Conservation (phyloP, 345 rosid species). For the Angophora floribunda region DNA sequence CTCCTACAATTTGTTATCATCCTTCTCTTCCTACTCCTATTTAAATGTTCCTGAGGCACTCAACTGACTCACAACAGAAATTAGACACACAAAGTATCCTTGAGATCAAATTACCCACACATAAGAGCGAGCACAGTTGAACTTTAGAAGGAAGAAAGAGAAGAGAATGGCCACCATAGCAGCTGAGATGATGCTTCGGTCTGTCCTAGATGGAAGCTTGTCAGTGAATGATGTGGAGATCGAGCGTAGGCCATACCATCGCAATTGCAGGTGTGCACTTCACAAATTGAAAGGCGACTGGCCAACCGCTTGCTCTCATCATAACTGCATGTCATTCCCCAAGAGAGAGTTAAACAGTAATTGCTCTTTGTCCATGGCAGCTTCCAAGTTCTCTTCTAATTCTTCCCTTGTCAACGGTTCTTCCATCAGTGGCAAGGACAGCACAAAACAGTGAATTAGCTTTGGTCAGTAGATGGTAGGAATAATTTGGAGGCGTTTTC, state of each 20-base stretch:
- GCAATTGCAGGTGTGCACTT: constrained; percentile 5
- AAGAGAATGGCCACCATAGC: neutral
- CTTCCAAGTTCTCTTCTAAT: neutral
- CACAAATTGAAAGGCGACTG: neutral
- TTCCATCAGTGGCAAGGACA: neutral
- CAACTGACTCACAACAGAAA: neutral
- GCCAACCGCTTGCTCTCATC: neutral
- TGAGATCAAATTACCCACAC: neutral
- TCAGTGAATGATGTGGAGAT: neutral
- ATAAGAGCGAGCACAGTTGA: neutral
- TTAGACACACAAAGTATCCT: neutral
- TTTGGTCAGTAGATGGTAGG: neutral
- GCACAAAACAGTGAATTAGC: neutral
- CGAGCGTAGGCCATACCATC: constrained; percentile 4
- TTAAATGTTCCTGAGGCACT: neutral
- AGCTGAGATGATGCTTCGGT: neutral
- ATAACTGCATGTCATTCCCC: neutral
- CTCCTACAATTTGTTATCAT: neutral
- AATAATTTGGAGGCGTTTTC: neutral
- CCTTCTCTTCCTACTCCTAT: neutral
- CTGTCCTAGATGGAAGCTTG: neutral
- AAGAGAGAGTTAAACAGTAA: neutral
- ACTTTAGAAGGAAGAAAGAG: neutral
- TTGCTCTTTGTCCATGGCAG: neutral
- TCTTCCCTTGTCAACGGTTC: neutral